A percentile compares a stretch with the other conserved stretches of the same genome.
These are phyloP conservation scores for Boletus nobilissimus DNA, from an alignment of 1,284 basidiomycete genomes.

Conservation along the genomic window DNA sequence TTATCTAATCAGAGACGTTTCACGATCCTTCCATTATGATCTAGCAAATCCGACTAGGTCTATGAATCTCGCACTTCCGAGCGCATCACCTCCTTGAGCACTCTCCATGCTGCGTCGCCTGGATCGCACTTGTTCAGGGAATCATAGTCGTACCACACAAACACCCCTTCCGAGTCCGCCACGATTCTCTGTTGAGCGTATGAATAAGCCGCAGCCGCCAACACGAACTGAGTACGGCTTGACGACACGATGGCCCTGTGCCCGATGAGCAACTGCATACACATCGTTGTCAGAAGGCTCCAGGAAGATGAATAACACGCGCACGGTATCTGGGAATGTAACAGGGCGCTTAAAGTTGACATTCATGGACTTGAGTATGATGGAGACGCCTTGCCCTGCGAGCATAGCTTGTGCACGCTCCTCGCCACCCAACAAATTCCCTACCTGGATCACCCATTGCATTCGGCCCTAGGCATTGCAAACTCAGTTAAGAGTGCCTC, in stretches of 20 bases:
- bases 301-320: conserved; percentile 34
- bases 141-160: conserved; percentile 84
- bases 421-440: conserved; percentile 66
- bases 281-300: conserved; percentile 7
- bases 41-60: neutral
- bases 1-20: neutral
- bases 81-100: conserved; percentile 37
- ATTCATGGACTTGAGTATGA: conserved; percentile 77
- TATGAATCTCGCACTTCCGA: conserved; percentile 34
- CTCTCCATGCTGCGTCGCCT: conserved; percentile 53
- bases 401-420: conserved; percentile 64
- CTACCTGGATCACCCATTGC: conserved; percentile 68
- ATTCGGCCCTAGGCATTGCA: conserved; percentile 62
- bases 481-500: neutral
- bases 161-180: conserved; percentile 66
- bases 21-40: neutral
- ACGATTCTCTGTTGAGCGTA: conserved; percentile 69
- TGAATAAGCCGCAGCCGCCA: conserved; percentile 68
- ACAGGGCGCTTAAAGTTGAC: conserved; percentile 75
- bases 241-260: conserved; percentile 54
- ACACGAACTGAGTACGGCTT: conserved; percentile 57
- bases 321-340: conserved; percentile 75
- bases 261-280: conserved; percentile 66
- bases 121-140: conserved; percentile 70
- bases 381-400: conserved; percentile 67